Conservation (phyloP, 192 early-diverging fungal species). For the Pilaira anomala region DNA sequence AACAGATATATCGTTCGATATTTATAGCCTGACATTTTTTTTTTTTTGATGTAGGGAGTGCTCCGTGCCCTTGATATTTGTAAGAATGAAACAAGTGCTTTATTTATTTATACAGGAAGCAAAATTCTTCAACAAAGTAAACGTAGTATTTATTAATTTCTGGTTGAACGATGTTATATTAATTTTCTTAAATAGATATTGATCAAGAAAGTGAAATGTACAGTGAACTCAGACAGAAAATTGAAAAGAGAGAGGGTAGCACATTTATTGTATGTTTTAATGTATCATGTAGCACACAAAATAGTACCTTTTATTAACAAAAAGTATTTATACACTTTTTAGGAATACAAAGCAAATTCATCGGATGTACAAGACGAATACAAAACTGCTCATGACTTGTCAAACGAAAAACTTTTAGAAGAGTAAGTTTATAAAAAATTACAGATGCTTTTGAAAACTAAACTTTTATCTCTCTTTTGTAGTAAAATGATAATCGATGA, state of each 20-base stretch:
- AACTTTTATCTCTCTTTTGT: conserved; percentile 7
- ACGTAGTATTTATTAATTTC: too few species aligned
- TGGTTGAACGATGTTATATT: too few species aligned
- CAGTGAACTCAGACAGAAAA: conserved; percentile 8
- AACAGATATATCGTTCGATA: neutral
- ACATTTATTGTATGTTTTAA: conserved; percentile 11
- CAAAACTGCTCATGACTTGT: conserved; percentile 2
- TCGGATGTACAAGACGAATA: neutral
- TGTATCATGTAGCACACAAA: neutral
- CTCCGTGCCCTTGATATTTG: conserved; percentile 4
- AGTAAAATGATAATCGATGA: neutral
- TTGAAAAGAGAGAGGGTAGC: neutral
- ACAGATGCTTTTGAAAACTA: neutral
- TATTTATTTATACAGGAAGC: conserved; percentile 4
- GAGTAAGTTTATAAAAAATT: conserved; percentile 9
- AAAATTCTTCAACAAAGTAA: conserved; percentile 2
- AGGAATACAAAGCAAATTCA: neutral
- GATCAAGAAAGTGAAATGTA: neutral
- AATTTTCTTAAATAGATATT: neutral
- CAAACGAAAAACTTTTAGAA: conserved; percentile 1
- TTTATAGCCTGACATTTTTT: conserved; percentile 2
- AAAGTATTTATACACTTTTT: too few species aligned
- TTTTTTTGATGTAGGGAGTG: conserved; percentile 8
- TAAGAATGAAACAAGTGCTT: neutral
- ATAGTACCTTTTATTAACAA: neutral